Evolutionary conservation across 2,329 filamentous ascomycete species (phyloP), one percentile per base, ranked within the genome.

Genomic region (Cladosporium cucumerinum): DNA sequence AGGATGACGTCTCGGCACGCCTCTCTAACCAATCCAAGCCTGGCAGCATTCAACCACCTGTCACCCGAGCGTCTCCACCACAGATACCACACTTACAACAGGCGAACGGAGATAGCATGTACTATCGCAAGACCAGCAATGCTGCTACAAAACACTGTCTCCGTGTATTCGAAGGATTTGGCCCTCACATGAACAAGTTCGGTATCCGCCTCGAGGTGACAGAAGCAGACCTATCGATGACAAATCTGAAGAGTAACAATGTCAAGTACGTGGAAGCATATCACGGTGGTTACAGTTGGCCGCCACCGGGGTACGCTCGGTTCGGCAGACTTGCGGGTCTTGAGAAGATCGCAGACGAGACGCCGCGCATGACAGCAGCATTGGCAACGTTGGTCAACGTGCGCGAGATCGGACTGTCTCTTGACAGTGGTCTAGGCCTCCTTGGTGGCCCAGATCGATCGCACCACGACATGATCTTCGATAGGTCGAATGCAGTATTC

Each of bases 141-240:
- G 70, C 73, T 28, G 43, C 30, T 8, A 18, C 49, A 21, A 46
- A 36, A 11, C 85, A 85, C 66, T 86, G 86, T 36, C 83, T 88
- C 72, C 80, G 84, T 66, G 83, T 89, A 34, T 88, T 89, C 69
- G 76, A 85, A 68, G 82, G 82, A 18, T 88, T 89, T 73, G 86
- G 86, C 12, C 77, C 78, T 32, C 82, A 86, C 63, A 88, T 91
- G 64, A 78, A 79, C 30, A 83, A 82, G 61, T 90, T 89, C 70
- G 89, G 87, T 5, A 84, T 92, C 72, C 87, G 86, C 26, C 86
- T 91, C 66, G 88, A 91, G 70, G 81, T 90, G n/a, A 83, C 85
- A 63, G 85, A 89, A 68, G 66, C 77, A 25, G 77, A 78, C 6
- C 75, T 84, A 5, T 72, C 76, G 4, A 72, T 79, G 26, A 86